Evolutionary conservation across 1,284 basidiomycete genomes (phyloP), one percentile per base, ranked within the genome.

Genomic region (Ustilago crameri): DNA sequence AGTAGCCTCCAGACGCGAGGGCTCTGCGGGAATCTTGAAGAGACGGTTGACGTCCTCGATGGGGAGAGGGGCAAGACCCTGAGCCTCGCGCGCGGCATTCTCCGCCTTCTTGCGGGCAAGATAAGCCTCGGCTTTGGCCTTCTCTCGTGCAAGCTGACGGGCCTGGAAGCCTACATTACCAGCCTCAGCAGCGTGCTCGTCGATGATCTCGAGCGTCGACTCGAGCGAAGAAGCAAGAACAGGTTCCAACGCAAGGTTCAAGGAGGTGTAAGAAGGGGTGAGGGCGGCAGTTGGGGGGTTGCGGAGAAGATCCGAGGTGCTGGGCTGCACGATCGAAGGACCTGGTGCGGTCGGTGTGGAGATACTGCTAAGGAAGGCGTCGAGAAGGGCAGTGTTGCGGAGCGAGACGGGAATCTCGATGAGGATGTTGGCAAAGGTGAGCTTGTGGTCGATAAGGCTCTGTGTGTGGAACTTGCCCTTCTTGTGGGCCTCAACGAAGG

Each of bases 111-210:
- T 69, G 24, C 80, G 74, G 12, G 76, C 61, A 32, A 83, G 59
- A 51, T 77, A 81, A 14, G 75, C 93, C 66, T 98, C 95, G 63
- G 93, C 92, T 67, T 89, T 89, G 38, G 88, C 86, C 82, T 90
- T 91, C 85, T 98, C 95, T 45, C 95, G 89, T 23, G 90, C 91
- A 78, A 97, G 93, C 84, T 97, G 94, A 60, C 95, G 90, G 46
- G 88, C 87, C 80, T 95, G 87, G 87, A 95, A 98, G 48, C 92
- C 93, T 59, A 97, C 88, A 84, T 97, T 97, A 69, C 93, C 81
- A 8, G 79, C 75, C 57, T 83, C 81, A 20, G 76, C 65, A 38
- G 79, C 63, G 64, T 80, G 76, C 51, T 78, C 74, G 56, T 83
- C 81, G 48, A 82, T 63, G 30, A 80, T 68, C 46, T 83, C 81